These are phyloP conservation scores for Trypanosoma melophagium DNA, from an alignment of 208 protist genomes.

Conservation along the genomic window DNA sequence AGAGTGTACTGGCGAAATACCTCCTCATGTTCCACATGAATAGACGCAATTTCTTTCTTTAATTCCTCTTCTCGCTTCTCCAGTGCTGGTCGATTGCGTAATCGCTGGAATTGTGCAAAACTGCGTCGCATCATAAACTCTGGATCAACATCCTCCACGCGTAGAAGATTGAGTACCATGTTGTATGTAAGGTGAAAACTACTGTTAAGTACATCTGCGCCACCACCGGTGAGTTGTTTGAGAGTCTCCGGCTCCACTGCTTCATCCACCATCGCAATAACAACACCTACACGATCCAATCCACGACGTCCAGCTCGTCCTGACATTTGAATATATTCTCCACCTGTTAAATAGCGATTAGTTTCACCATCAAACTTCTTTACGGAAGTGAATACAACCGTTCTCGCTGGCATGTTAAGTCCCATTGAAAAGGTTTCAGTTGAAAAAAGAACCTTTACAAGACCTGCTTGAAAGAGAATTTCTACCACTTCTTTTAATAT, in stretches of 20 bases:
- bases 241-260: conserved; percentile 94
- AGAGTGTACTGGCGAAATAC: conserved; percentile 86
- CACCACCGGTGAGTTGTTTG: conserved; percentile 93
- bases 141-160: conserved; percentile 97
- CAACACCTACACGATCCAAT: conserved; percentile 97
- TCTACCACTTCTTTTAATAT: conserved; percentile 99
- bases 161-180: conserved; percentile 98
- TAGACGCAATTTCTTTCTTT: conserved; percentile 52
- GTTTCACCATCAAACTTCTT: conserved; percentile 99
- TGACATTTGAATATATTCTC: conserved; percentile 99
- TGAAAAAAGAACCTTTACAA: conserved; percentile 99
- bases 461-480: conserved; percentile 99
- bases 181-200: conserved; percentile 99
- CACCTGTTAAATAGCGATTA: conserved; percentile 93
- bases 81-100: conserved; percentile 83
- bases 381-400: conserved; percentile 98
- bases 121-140: conserved; percentile 97
- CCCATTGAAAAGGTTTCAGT: conserved; percentile 99
- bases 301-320: conserved; percentile 99
- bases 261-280: conserved; percentile 99
- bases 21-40: conserved; percentile 72
- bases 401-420: conserved; percentile 99
- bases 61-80: conserved; percentile 70
- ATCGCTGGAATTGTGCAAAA: conserved; percentile 97
- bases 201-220: conserved; percentile 92